Conservation (phyloP, 1,284 basidiomycete species). For the Mycena citricolor region DNA sequence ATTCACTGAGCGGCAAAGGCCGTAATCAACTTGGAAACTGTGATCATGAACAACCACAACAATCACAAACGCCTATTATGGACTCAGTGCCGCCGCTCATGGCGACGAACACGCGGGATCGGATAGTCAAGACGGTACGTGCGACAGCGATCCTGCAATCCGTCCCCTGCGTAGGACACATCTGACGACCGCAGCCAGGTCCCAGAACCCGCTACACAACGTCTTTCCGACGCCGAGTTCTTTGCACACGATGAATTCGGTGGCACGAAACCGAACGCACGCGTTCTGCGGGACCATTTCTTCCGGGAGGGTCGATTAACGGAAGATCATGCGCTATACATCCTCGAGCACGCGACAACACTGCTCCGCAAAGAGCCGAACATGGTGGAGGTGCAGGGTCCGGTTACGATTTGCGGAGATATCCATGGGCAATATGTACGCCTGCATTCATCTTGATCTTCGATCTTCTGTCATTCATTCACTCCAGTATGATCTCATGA, state of each 20-base stretch:
- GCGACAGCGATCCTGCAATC: too few relatives aligned
- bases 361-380: constrained; percentile 84
- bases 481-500: constrained; percentile 92
- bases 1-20: too few relatives aligned
- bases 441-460: constrained; percentile 16
- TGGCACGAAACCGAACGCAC: constrained; percentile 68
- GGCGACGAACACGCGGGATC: constrained; percentile 15
- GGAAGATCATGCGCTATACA: constrained; percentile 86
- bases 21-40: too few relatives aligned
- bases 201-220: constrained; percentile 66
- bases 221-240: constrained; percentile 78
- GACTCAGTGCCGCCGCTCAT: constrained; percentile 13
- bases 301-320: constrained; percentile 86
- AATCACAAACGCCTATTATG: constrained; percentile 12
- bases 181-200: constrained; percentile 45
- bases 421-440: constrained; percentile 98
- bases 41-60: constrained; percentile 4
- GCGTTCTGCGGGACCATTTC: constrained; percentile 90
- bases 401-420: constrained; percentile 96
- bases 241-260: constrained; percentile 42
- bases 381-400: constrained; percentile 83
- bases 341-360: constrained; percentile 78
- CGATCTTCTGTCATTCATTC: constrained; percentile 18
- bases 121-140: constrained; percentile 21
- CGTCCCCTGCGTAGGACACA: background rate